A percentile compares a stretch with the other conserved stretches of the same genome.
Conservation (phyloP, 441 rosid species). For the Erodium moschatum region DNA sequence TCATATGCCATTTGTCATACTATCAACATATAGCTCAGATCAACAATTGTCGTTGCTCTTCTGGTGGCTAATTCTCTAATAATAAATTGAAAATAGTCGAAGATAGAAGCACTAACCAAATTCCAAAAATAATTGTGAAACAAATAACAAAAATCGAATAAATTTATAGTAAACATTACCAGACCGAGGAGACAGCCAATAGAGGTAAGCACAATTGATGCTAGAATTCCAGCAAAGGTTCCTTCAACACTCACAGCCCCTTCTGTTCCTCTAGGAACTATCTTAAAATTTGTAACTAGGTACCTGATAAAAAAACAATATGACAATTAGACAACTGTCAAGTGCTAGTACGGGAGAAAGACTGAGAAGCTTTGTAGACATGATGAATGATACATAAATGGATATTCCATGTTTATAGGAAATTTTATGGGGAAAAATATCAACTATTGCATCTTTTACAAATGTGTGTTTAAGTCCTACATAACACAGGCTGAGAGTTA, state of each 20-base stretch:
- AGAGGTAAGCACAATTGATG: conserved; percentile 60
- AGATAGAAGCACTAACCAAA: neutral
- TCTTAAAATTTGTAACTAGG: conserved; percentile 68
- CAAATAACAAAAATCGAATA: neutral
- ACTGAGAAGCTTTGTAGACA: neutral
- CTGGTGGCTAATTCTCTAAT: neutral
- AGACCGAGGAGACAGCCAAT: conserved; percentile 53
- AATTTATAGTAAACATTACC: conserved; percentile 36
- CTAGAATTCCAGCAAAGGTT: conserved; percentile 75
- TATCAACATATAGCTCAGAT: neutral
- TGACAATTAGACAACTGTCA: neutral
- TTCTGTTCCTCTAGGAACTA: conserved; percentile 91
- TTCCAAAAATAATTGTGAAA: neutral
- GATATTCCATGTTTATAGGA: neutral
- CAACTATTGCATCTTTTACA: too few species aligned
- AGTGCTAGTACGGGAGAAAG: neutral
- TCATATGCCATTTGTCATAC: neutral
- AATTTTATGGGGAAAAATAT: too few species aligned
- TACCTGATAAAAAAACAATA: conserved; percentile 36
- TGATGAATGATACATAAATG: neutral
- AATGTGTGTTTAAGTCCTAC: neutral
- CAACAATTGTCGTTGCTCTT: neutral
- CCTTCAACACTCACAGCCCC: conserved; percentile 95
- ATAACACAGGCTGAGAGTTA: neutral
- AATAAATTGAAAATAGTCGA: neutral